Base-by-base conservation (phyloP, 768 basidiomycete species). In the Collybia mongolica region DNA sequence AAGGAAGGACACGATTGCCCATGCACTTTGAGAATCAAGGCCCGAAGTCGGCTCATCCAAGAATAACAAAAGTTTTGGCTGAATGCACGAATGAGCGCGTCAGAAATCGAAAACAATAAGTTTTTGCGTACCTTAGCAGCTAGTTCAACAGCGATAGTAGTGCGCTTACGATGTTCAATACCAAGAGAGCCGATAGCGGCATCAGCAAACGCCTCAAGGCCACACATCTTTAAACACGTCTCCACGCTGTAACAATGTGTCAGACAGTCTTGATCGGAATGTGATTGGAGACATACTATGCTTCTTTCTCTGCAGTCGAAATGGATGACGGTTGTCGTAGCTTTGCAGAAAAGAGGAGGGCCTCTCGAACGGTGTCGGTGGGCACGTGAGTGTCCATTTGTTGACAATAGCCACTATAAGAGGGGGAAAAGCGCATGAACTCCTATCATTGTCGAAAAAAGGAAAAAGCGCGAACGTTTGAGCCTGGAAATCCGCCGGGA, bases 31-130 rank as follows among this genome's bases (percentile, higher is more conserved):
- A 0, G 90, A 91, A 64, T 93, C 90, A 14, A 94, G 73, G 23
- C 92, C 91, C 35, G 89, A 86, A 2, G 93, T 95, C 0, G 93
- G 93, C 63, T 95, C 92, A 58, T 94, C 93, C 39, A 93, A 69
- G 73, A 95, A 94, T 23, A 95, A 74, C 0, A 96, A 72, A 0
- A 93, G 72, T 62, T 82, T 81, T 0, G 91, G 93, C 82, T 84
- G 23, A 14, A 14, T 2, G 11, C 14, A 5, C 7, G 24, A 22
- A 11, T 14, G 18, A 17, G 15, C 2, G 2, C n/a, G 17, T 9
- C 32, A 11, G 3, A 14, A 11, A 12, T 14, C 24, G 24, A 6
- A 32, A 22, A 24, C 0, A 3, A 3, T 11, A 39, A 9, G n/a
- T 14, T 2, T 26, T 26, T 20, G 41, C 80, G 71, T 63, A 92